Evolutionary conservation across 2,329 filamentous ascomycete genomes (phyloP), one percentile per base, ranked within the genome.

Genomic region (Helicocarpus griseus): DNA sequence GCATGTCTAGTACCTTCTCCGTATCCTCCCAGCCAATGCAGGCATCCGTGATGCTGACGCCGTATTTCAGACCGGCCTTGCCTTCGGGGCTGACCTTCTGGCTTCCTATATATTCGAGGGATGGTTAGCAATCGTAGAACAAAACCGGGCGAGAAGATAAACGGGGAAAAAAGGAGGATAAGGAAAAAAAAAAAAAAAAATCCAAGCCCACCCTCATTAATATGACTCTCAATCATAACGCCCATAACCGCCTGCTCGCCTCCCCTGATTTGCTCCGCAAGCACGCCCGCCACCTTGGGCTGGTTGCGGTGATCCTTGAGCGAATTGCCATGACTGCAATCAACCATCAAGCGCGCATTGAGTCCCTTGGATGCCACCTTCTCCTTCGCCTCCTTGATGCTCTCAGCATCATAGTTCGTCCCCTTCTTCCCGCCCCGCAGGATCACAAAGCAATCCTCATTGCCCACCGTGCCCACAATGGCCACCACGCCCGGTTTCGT

Each of bases 171-270:
- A 9, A 7, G 5, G 5, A 5, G 13, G 1, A 38, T 38, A 43
- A 43, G 3, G n/a, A 36, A 19, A 6, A 28, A 24, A 40, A 43
- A 19, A 28, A 28, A 22, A 1, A 13, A 33, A 43, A 35, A 17
- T 14, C 38, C 11, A 38, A 35, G 65, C 77, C 63, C 69, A 86
- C 87, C 90, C 74, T 96, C 91, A 63, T 91, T 86, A 73, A 97
- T 94, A 70, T 97, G 87, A 70, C 87, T 94, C 77, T 98, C 93
- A 63, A 98, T 95, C 93, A 98, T 98, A 54, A 97, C 88, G 63
- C 93, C 93, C 82, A 96, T 91, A 64, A 98, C 93, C 46, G 77
- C 85, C 2, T 79, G 79, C 74, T 97, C 91, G 33, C 93, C 93
- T 53, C 79, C 81, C 50, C 84, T 78, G 54, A 98, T 87, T 73